Evolutionary conservation across 2,329 filamentous ascomycete species (phyloP), one percentile per base, ranked within the genome.

Genomic region (Aspergillus novofumigatus): DNA sequence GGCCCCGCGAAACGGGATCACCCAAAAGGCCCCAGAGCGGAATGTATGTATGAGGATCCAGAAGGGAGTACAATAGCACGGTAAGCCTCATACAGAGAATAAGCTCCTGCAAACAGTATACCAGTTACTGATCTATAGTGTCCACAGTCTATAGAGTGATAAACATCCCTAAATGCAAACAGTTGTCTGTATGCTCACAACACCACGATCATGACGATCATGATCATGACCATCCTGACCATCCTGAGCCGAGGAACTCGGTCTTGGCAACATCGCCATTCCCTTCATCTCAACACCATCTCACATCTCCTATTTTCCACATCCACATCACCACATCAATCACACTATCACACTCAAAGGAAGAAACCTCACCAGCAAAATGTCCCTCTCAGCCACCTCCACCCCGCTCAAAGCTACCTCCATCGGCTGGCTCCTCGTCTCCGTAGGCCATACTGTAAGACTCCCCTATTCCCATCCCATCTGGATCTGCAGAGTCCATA

Each of bases 361-460:
- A n/a, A n/a, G n/a, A n/a, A n/a, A n/a, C n/a, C n/a, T n/a, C n/a
- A n/a, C n/a, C n/a, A n/a, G n/a, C n/a, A 51, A 51, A 32, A 49
- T 49, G 47, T 26, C 50, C 28, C 41, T 56, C 20, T 38, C 32
- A 17, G 17, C 32, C 14, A 6, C 32, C 32, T 35, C 32, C 32
- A 35, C 11, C 14, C 32, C 32, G 1, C 62, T 64, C 21, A 51
- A 61, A 52, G 38, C 51, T 26, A 61, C 62, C 26, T 59, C 60
- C 41, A 28, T 48, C 9, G 53, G 55, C 48, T 65, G 63, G 63
- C 45, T 64, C 14, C 20, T 63, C 21, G 49, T 64, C 26, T 62
- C 63, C 14, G 35, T 64, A 11, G 63, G 56, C 49, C 63, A 65
- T 48, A 60, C 62, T 1, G 62, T 65, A 60, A 9, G 52, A 17